Evolutionary conservation across 768 basidiomycete genomes (phyloP).

Genomic region (Mycena leptocephala): DNA sequence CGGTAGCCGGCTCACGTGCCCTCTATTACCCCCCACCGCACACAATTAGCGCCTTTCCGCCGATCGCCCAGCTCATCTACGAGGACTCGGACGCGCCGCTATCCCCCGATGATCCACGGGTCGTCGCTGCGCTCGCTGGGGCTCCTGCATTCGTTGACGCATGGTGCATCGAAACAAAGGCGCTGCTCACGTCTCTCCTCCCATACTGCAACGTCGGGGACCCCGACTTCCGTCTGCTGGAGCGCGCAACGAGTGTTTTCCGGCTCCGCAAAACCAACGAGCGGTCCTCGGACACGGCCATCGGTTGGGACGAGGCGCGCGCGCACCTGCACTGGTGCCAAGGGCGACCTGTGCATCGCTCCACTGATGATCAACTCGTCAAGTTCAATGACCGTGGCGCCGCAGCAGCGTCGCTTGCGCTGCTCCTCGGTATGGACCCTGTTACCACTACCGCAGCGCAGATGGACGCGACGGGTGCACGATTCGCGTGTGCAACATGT

Average conservation of each 20-base stretch:
- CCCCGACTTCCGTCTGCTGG: background rate
- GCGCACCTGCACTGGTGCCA: background rate
- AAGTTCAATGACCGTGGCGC: background rate
- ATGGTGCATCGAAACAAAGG: background rate
- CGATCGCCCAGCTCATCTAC: background rate
- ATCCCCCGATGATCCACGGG: background rate
- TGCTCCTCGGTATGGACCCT: slow-evolving; percentile 1
- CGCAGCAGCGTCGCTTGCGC: background rate
- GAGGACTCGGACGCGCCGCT: background rate
- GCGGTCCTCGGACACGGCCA: background rate
- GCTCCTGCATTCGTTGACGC: slow-evolving; percentile 7
- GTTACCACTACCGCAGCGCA: background rate
- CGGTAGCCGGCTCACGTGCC: background rate
- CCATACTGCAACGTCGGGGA: background rate
- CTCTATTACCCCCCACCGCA: background rate
- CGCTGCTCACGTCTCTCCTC: background rate
- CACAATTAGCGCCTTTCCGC: slow-evolving; percentile 6
- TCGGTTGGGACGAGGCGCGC: slow-evolving; percentile 21
- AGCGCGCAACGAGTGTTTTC: slow-evolving; percentile 15
- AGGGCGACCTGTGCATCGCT: background rate
- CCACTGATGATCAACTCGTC: background rate
- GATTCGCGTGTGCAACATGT: slow-evolving; percentile 10
- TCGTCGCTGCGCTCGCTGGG: background rate
- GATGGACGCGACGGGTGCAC: slow-evolving; percentile 1
- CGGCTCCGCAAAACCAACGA: background rate